Base-by-base conservation (phyloP, 495 filamentous ascomycete genomes). In the Podospora appendiculata region DNA sequence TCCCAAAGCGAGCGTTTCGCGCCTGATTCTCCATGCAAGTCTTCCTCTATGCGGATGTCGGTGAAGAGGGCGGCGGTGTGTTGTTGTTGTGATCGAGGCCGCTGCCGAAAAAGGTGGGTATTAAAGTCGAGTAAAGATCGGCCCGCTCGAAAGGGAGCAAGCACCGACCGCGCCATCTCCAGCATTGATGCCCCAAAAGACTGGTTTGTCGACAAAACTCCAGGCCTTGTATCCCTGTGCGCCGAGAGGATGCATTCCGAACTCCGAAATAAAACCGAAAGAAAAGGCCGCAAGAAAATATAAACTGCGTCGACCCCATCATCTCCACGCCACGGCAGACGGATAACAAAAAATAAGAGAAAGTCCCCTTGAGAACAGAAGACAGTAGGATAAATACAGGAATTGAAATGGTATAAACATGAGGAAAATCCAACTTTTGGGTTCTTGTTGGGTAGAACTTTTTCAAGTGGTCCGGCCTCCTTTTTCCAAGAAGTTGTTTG, bases 171-270 rank as follows among this genome's bases (percentile, higher is more conserved):
- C 25, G 25, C 25, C 25, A 25, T 38, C 36, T 11, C 36, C 36
- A 38, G 13, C 3, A 7, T 38, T 13, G 9, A 38, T 38, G 36
- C 2, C 7, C 36, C 3, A 38, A 43, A 25, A 5, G 17, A 43
- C 41, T 43, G 2, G 8, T 14, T 10, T 43, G n/a, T 16, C 41
- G 14, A 6, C 41, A 16, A 44, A 48, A 52, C 44, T 51, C 48
- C 49, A n/a, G 32, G 14, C 39, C 35, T 39, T 52, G 48, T 51
- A 43, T 46, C 32, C 48, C 44, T 17, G 10, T 38, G 48, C 48
- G 48, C 48, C 53, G 6, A 16, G 34, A 46, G 13, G 39, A 56
- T 51, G 53, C 48, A 50, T 35, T 33, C 40, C 11, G 35, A n/a
- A 14, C 16, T 47, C 43, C 42, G 9, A 42, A 47, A 25, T n/a